Base-by-base conservation (phyloP, 768 basidiomycete genomes). In the Pleurotus cornucopiae region DNA sequence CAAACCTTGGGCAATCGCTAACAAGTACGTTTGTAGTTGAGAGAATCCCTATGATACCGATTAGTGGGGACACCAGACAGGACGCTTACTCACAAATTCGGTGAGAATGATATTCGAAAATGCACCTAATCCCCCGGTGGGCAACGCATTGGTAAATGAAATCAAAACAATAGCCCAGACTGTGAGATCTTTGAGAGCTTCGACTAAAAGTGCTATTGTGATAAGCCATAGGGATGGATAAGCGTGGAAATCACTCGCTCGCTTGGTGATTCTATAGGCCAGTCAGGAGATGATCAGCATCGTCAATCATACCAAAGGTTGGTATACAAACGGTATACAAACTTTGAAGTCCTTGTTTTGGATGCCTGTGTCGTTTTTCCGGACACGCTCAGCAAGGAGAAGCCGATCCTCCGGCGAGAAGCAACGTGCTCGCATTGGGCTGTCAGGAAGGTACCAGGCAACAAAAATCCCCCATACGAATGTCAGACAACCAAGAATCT, bases 81-180 rank as follows among this genome's bases (percentile, higher is more conserved):
- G 30, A 16, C 45, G 16, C 12, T 38, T 2, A 57, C 71, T 55
- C 59, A 75, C 74, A 54, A 78, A 78, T 34, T 72, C 74, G 23
- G 69, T 76, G 48, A 81, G 60, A 56, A 81, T 79, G 57, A 82
- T 75, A 60, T 81, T 80, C n/a, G 75, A 74, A 64, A 79, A 82
- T 2, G 78, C 77, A 12, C 77, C 76, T 30, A 81, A 62, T 0
- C 79, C 78, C 48, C 76, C 75, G 9, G 77, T 76, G 21, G 77
- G 76, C 43, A 80, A 64, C 5, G 74, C 76, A 60, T 78, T 76
- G 12, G 76, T 73, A 58, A 79, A 75, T 2, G 78, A 77, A n/a
- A 78, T 71, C 20, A 80, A 49, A 5, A 73, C 69, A 51, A 79
- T 69, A 5, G 71, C 66, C 76, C 79, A 79, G 6, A 80, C 76